Conservation (phyloP, 495 filamentous ascomycete species). For the Aspergillus sparsus region DNA sequence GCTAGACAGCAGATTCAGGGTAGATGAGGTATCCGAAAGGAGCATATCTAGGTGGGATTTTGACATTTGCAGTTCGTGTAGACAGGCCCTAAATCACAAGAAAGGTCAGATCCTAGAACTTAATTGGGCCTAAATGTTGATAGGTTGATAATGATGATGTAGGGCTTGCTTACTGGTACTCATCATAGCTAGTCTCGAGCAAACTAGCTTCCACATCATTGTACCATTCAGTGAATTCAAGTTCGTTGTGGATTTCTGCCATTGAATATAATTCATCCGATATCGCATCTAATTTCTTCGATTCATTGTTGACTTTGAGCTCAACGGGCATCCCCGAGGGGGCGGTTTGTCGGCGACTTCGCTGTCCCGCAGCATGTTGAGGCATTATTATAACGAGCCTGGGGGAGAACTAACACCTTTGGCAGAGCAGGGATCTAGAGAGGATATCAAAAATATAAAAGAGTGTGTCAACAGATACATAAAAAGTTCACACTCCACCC, state of each 20-base stretch:
- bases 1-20: conserved; percentile 70
- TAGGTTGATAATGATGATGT: background rate
- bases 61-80: conserved; percentile 76
- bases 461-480: background rate
- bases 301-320: conserved; percentile 32
- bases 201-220: conserved; percentile 63
- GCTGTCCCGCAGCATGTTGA: conserved; percentile 33
- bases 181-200: conserved; percentile 76
- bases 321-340: conserved; percentile 42
- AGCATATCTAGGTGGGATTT: conserved; percentile 79
- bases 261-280: conserved; percentile 28
- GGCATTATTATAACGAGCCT: conserved; percentile 25
- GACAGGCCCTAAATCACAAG: conserved; percentile 58
- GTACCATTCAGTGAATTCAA: conserved; percentile 65
- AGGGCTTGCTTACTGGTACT: conserved; percentile 67
- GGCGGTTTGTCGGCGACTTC: conserved; percentile 46
- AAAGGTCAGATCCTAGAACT: conserved; percentile 18
- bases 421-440: background rate
- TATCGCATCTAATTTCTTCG: conserved; percentile 25
- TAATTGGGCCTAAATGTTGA: background rate
- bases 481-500: background rate
- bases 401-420: no score
- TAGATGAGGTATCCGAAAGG: conserved; percentile 69
- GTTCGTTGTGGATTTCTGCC: conserved; percentile 47
- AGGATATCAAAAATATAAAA: background rate